Evolutionary conservation across 345 rosid genomes (phyloP).

Genomic region (Salix koriyanagi): DNA sequence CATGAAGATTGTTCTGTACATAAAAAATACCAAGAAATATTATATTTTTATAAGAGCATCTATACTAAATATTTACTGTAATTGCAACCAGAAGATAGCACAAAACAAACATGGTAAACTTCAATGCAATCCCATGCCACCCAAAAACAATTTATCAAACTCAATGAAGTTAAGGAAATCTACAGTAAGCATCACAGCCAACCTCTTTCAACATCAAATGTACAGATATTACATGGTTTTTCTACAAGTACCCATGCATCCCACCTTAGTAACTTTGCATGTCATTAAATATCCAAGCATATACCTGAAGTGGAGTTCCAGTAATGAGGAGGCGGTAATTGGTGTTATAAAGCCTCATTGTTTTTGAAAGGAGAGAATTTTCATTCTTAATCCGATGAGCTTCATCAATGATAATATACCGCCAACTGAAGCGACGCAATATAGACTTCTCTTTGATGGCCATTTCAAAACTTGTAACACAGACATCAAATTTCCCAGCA

Average conservation of each 20-base stretch:
- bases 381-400: slow-evolving; percentile 97
- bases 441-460: slow-evolving; percentile 94
- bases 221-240: too few species aligned
- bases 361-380: slow-evolving; percentile 90
- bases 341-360: slow-evolving; percentile 86
- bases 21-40: slow-evolving; percentile 1
- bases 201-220: background rate
- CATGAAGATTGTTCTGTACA: slow-evolving; percentile 96
- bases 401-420: slow-evolving; percentile 93
- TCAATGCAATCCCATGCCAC: background rate
- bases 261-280: background rate
- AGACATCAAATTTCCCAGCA: slow-evolving; percentile 98
- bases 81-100: background rate
- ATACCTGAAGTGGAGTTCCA: slow-evolving; percentile 98
- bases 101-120: background rate
- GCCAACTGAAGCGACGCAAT: slow-evolving; percentile 94
- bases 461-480: slow-evolving; percentile 99
- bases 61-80: background rate
- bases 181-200: background rate
- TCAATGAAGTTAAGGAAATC: background rate
- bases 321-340: slow-evolving; percentile 93
- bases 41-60: background rate
- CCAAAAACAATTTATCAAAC: background rate
- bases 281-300: background rate
- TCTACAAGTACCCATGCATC: background rate